A percentile compares a stretch with the other conserved stretches of the same genome.
phyloP scores from a whole-genome alignment of 768 basidiomycete species.

The Podaxis pistillaris region DNA sequence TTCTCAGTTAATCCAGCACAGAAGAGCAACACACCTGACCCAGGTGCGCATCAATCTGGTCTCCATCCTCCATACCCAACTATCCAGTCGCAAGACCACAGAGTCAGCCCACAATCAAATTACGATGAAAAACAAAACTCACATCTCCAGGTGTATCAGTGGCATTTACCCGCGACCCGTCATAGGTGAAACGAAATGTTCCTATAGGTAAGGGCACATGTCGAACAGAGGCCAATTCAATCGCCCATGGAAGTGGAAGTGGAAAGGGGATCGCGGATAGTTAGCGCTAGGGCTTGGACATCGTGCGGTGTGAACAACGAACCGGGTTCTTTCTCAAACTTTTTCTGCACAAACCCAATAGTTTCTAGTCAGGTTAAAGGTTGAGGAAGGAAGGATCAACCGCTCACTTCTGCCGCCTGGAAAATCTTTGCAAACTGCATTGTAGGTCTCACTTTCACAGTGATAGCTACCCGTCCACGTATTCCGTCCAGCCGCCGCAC shows the following conservation, averaged over 20 bases:
- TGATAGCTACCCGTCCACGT: slow-evolving; percentile 44
- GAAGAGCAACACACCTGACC: slow-evolving; percentile 43
- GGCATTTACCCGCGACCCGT: slow-evolving; percentile 46
- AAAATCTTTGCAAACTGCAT: slow-evolving; percentile 70
- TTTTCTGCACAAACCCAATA: slow-evolving; percentile 38
- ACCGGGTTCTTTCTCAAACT: slow-evolving; percentile 58
- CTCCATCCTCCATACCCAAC: slow-evolving; percentile 61
- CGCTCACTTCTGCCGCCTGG: slow-evolving; percentile 60
- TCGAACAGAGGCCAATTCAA: neutral
- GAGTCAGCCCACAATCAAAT: neutral
- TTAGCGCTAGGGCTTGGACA: neutral
- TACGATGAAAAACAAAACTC: slow-evolving; percentile 17
- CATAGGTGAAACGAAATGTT: slow-evolving; percentile 61
- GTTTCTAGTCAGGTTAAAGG: neutral
- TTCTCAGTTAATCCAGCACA: neutral
- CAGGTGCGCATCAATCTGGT: slow-evolving; percentile 58
- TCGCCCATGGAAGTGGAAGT: neutral
- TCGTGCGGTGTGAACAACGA: slow-evolving; percentile 16
- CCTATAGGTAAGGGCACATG: slow-evolving; percentile 33
- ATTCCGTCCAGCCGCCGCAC: neutral
- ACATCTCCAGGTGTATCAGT: slow-evolving; percentile 58
- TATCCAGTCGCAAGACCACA: slow-evolving; percentile 20
- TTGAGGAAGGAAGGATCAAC: neutral
- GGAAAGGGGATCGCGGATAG: neutral
- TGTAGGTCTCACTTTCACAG: slow-evolving; percentile 63